phyloP scores from a whole-genome alignment of 129 eudicot genomes.

The Heracleum sosnowskyi region DNA sequence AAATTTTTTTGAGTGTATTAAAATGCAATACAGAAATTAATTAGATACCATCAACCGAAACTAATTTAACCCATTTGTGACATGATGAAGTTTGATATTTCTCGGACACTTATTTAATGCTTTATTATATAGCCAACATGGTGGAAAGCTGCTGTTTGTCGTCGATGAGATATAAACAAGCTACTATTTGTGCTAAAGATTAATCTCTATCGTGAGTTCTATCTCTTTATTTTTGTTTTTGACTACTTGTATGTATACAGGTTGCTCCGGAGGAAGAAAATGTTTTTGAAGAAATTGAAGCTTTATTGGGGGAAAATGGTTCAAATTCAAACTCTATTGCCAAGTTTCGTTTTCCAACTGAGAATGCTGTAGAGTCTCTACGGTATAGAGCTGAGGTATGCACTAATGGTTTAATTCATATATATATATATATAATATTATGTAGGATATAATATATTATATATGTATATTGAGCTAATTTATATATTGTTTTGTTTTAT shows the following conservation, averaged over 20 bases:
- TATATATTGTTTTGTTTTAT: constrained; percentile 4
- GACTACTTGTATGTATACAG: constrained; percentile 28
- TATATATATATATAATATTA: too few species aligned
- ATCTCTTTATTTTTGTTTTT: background rate
- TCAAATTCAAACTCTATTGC: constrained; percentile 43
- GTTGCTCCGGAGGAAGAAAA: constrained; percentile 78
- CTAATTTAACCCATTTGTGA: background rate
- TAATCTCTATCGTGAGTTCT: background rate
- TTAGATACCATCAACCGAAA: background rate
- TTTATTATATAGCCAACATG: background rate
- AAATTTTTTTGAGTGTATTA: background rate
- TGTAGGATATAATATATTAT: background rate
- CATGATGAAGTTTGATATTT: background rate
- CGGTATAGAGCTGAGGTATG: constrained; percentile 97
- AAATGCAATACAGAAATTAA: background rate
- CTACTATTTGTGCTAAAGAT: background rate
- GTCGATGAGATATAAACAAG: background rate
- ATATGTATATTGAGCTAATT: background rate
- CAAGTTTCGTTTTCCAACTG: constrained; percentile 71
- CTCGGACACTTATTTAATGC: background rate
- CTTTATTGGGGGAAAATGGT: constrained; percentile 54
- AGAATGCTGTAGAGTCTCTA: constrained; percentile 82
- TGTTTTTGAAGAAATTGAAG: constrained; percentile 67
- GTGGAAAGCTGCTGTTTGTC: background rate
- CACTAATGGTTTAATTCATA: background rate